Conservation (phyloP, 2,329 filamentous ascomycete genomes). For the Aspergillus sp. region DNA sequence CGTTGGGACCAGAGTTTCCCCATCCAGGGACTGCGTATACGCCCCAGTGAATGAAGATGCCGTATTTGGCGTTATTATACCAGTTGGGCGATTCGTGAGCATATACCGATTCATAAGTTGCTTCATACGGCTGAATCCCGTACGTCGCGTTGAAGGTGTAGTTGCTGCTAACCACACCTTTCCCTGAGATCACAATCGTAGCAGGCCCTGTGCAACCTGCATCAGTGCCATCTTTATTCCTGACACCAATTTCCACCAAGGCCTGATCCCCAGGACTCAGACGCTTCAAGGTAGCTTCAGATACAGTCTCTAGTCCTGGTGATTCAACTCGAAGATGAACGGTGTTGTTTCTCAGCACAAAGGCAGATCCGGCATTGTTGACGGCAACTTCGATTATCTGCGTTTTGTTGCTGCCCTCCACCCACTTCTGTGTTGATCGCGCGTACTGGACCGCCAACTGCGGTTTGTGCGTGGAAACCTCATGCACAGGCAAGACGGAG, state of each 20-base stretch:
- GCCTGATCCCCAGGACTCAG: slow-evolving; percentile 37
- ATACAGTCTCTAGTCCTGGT: slow-evolving; percentile 27
- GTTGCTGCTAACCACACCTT: slow-evolving; percentile 13
- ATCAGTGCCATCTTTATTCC: slow-evolving; percentile 24
- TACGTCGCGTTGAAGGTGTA: slow-evolving; percentile 32
- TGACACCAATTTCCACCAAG: slow-evolving; percentile 32
- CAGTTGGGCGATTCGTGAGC: slow-evolving; percentile 47
- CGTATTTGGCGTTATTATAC: slow-evolving; percentile 54
- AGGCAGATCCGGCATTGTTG: slow-evolving; percentile 33
- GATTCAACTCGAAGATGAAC: slow-evolving; percentile 32
- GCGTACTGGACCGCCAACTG: slow-evolving; percentile 33
- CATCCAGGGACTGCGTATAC: slow-evolving; percentile 53
- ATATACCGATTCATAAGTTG: slow-evolving; percentile 35
- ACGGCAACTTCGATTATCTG: slow-evolving; percentile 35
- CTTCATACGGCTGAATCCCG: slow-evolving; percentile 27
- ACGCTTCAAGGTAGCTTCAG: slow-evolving; percentile 32
- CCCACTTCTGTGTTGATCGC: slow-evolving; percentile 38
- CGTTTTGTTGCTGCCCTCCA: slow-evolving; percentile 33
- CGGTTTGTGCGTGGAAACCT: slow-evolving; percentile 1
- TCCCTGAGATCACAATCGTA: slow-evolving; percentile 22
- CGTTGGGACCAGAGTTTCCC: slow-evolving; percentile 40
- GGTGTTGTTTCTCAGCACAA: slow-evolving; percentile 27
- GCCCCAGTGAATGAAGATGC: slow-evolving; percentile 60
- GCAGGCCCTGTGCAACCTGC: slow-evolving; percentile 25
- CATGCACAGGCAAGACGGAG: slow-evolving; percentile 25